Evolutionary conservation across 495 filamentous ascomycete genomes (phyloP).

Genomic region (Aspergillus homomorphus): DNA sequence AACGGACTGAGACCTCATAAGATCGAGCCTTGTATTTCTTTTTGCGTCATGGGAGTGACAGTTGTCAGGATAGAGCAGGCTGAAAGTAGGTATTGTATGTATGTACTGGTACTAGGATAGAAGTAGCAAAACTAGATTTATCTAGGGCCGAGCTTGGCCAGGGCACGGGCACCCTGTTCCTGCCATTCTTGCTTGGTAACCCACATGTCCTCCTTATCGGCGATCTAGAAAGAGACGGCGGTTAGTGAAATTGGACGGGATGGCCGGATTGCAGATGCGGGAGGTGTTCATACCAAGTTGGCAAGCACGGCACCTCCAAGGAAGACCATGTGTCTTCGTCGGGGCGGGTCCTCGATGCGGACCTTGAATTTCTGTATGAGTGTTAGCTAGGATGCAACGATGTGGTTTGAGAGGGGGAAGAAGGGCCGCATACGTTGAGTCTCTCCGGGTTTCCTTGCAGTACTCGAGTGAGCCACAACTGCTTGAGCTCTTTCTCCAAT

Average conservation of each 20-base stretch:
- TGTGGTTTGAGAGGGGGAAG: neutral
- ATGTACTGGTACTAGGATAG: constrained; percentile 15
- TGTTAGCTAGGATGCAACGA: constrained; percentile 25
- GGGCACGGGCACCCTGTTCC: constrained; percentile 79
- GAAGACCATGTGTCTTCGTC: constrained; percentile 98
- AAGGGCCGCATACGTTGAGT: constrained; percentile 59
- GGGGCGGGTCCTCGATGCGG: constrained; percentile 93
- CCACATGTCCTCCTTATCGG: constrained; percentile 98
- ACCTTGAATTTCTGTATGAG: constrained; percentile 89
- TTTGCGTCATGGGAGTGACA: neutral
- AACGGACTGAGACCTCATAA: no score
- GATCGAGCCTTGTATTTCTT: neutral
- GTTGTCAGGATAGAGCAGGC: neutral
- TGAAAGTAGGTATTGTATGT: constrained; percentile 9
- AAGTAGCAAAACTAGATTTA: constrained; percentile 26
- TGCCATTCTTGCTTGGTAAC: constrained; percentile 95
- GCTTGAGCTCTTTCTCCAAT: constrained; percentile 97
- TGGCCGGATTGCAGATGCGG: neutral
- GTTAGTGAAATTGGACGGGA: constrained; percentile 18
- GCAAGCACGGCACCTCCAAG: constrained; percentile 93
- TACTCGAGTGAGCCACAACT: constrained; percentile 93
- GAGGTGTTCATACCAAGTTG: constrained; percentile 65
- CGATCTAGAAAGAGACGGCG: constrained; percentile 56
- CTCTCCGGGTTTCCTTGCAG: constrained; percentile 86
- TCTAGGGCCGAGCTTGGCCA: constrained; percentile 90